Conservation (phyloP, 2,329 filamentous ascomycete genomes). For the Nannizzia gypsea region DNA sequence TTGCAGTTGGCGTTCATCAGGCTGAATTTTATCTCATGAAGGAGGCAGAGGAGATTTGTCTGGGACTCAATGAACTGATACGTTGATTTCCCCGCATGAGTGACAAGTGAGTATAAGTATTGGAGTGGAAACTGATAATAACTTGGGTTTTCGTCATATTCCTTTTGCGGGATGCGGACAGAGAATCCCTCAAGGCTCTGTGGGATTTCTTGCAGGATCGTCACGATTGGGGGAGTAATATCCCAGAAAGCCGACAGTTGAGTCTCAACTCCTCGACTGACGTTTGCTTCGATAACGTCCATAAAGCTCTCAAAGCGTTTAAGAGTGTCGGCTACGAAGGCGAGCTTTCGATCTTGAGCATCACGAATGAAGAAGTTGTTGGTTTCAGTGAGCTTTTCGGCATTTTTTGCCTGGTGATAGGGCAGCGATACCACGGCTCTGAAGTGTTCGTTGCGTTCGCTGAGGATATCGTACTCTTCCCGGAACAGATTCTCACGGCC, state of each 20-base stretch:
- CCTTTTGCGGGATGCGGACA: slow-evolving; percentile 63
- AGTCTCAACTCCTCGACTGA: slow-evolving; percentile 75
- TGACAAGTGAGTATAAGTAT: slow-evolving; percentile 75
- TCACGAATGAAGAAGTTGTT: slow-evolving; percentile 75
- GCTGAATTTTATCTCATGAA: slow-evolving; percentile 80
- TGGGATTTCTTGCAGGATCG: slow-evolving; percentile 71
- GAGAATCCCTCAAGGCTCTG: slow-evolving; percentile 45
- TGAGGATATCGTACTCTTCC: slow-evolving; percentile 71
- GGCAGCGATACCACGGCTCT: slow-evolving; percentile 71
- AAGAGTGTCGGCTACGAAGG: slow-evolving; percentile 59
- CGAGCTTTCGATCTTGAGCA: slow-evolving; percentile 56
- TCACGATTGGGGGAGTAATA: slow-evolving; percentile 71
- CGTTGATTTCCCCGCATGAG: slow-evolving; percentile 80
- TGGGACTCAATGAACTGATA: slow-evolving; percentile 97
- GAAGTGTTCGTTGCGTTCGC: slow-evolving; percentile 76
- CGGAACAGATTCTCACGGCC: slow-evolving; percentile 78
- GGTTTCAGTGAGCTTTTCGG: slow-evolving; percentile 67
- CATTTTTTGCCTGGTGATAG: slow-evolving; percentile 61
- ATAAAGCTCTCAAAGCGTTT: slow-evolving; percentile 66
- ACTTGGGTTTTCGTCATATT: slow-evolving; percentile 74
- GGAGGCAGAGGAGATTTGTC: slow-evolving; percentile 74
- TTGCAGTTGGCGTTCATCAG: slow-evolving; percentile 58
- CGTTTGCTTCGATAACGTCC: slow-evolving; percentile 68
- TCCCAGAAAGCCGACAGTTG: slow-evolving; percentile 97
- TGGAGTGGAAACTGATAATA: slow-evolving; percentile 75